Evolutionary conservation across 345 rosid species (phyloP), one percentile per base, ranked within the genome.

Genomic region (Mangifera indica): DNA sequence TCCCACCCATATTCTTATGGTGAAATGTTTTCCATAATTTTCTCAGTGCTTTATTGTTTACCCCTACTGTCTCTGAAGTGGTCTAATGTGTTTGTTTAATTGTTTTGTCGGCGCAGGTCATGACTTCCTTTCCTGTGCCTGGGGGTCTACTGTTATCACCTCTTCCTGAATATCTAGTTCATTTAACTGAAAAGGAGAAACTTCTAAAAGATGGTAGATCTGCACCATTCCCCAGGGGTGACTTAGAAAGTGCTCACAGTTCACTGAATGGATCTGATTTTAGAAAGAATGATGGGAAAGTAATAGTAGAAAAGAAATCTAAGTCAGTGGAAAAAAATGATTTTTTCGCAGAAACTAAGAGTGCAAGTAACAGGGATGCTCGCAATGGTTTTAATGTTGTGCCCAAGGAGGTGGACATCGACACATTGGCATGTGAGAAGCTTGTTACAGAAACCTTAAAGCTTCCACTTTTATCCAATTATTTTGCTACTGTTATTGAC

Each of bases 1-100:
- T 37, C 98, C 97, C 5, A 79, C 84, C 40, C 70, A 76, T 76
- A 91, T 92, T 79, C 73, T 95, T 59, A 83, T 34, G 99, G 98
- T 92, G 74, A 81, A 56, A 72, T 60, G 62, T 68, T 69, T 29
- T 61, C 70, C 29, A 53, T 72, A 70, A 72, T 79, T 74, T 76
- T 66, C 13, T 69, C 42, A 51, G 52, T 75, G 66, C 78, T 69
- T 72, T 40, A 52, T 21, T 54, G n/a, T 75, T 63, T 67, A 63
- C 32, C 34, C 42, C 8, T 7, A 17, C 37, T 58, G 52, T 60
- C 42, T 34, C 49, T 52, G 65, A 60, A 65, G 55, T 84, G 78
- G 51, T 72, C 51, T 45, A 76, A 63, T 77, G 57, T 52, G 49
- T 69, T 54, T 77, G 29, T 73, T 37, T 55, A 81, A 70, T 54